Conservation (phyloP, 2,329 filamentous ascomycete genomes). For the Coleophoma cylindrospora region DNA sequence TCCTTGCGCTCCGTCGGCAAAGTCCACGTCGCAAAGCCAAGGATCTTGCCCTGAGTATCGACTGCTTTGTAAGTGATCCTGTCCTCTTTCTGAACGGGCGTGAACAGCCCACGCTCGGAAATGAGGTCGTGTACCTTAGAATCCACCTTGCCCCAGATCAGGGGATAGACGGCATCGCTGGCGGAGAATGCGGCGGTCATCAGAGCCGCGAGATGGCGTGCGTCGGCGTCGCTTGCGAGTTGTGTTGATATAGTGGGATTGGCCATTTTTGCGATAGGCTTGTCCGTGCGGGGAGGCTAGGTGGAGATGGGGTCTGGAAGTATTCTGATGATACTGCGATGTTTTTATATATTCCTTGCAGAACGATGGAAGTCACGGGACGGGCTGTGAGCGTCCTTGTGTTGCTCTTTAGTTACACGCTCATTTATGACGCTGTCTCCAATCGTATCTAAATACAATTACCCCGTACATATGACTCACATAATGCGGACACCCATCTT, state of each 20-base stretch:
- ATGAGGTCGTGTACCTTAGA: conserved; percentile 9
- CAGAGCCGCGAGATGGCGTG: conserved; percentile 4
- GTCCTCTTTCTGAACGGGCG: conserved; percentile 7
- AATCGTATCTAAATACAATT: no score
- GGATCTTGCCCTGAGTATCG: conserved; percentile 1
- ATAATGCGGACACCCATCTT: no score
- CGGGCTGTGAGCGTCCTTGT: no score
- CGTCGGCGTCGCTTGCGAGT: conserved; percentile 8
- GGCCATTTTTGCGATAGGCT: neutral
- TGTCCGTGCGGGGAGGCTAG: no score
- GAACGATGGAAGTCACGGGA: no score
- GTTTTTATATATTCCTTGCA: no score
- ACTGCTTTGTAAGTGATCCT: conserved; percentile 11
- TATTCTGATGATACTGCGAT: no score
- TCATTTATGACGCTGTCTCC: no score
- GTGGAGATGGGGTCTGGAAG: no score
- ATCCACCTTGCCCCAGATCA: conserved; percentile 10
- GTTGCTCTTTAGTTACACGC: no score
- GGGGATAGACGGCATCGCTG: conserved; percentile 9
- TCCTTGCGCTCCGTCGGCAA: conserved; percentile 4
- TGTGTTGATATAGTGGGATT: neutral
- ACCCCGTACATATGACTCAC: no score
- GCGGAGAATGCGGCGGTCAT: conserved; percentile 11
- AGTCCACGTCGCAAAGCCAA: conserved; percentile 14
- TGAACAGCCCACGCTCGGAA: conserved; percentile 6